Evolutionary conservation across 2,329 filamentous ascomycete genomes (phyloP).

Genomic region (Cordyceps militaris): DNA sequence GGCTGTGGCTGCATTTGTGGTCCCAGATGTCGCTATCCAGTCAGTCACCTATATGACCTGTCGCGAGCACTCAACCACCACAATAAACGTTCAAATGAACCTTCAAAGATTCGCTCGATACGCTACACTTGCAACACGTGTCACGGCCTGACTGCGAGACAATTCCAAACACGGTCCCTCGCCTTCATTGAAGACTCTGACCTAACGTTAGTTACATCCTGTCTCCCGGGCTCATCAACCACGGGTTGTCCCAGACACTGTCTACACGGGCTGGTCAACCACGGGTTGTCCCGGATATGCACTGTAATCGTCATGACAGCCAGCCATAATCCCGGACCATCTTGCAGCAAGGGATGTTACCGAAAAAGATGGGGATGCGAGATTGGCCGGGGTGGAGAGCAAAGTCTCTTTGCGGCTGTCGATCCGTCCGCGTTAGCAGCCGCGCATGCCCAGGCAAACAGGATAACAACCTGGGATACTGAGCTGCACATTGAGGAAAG

Average conservation of each 20-base stretch:
- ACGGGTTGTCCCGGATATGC: background rate
- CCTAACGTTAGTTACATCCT: too few species aligned
- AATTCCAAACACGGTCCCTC: too few species aligned
- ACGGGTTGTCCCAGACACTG: too few species aligned
- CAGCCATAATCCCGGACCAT: background rate
- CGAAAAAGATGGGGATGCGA: background rate
- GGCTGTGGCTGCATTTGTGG: background rate
- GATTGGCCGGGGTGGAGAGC: constrained; percentile 1
- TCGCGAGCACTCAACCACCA: background rate
- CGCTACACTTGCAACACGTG: too few species aligned
- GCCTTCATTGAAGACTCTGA: too few species aligned
- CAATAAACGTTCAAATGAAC: background rate
- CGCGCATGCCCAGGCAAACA: background rate
- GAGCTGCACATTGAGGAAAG: background rate
- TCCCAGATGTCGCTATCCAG: background rate
- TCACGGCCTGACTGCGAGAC: too few species aligned
- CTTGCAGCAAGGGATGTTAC: background rate
- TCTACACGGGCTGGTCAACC: too few species aligned
- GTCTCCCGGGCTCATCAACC: too few species aligned
- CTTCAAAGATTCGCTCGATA: too few species aligned
- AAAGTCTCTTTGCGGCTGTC: background rate
- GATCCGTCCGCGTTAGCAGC: background rate
- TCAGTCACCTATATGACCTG: background rate
- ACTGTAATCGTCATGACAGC: constrained; percentile 1
- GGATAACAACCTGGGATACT: background rate